Evolutionary conservation across 2,329 filamentous ascomycete species (phyloP).

Genomic region (Neofusicoccum sp.): DNA sequence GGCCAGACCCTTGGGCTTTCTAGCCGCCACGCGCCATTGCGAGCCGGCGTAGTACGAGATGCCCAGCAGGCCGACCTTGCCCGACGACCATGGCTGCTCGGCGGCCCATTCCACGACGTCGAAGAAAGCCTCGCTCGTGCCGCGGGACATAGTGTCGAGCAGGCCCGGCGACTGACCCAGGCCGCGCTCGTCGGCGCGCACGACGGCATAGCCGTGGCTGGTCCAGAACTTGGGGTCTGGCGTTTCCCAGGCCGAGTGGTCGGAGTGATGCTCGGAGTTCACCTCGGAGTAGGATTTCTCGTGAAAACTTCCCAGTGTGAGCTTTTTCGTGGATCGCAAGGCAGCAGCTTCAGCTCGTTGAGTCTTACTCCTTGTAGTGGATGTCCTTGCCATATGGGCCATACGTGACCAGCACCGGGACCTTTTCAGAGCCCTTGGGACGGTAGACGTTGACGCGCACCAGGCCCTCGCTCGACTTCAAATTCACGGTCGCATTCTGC

Average conservation of each 20-base stretch:
- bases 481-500: slow-evolving; percentile 50
- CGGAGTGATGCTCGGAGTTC: slow-evolving; percentile 41
- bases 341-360: background rate
- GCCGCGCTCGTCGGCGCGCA: slow-evolving; percentile 54
- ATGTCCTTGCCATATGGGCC: slow-evolving; percentile 72
- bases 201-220: slow-evolving; percentile 39
- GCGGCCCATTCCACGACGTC: slow-evolving; percentile 57
- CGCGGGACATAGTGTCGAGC: slow-evolving; percentile 57
- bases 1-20: slow-evolving; percentile 53
- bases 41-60: slow-evolving; percentile 58
- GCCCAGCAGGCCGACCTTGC: slow-evolving; percentile 55
- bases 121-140: slow-evolving; percentile 55
- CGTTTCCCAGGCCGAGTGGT: slow-evolving; percentile 51
- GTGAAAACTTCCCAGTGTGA: slow-evolving; percentile 45
- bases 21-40: slow-evolving; percentile 58
- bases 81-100: slow-evolving; percentile 53
- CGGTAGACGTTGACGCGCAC: slow-evolving; percentile 57
- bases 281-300: slow-evolving; percentile 51
- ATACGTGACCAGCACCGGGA: slow-evolving; percentile 69
- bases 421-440: slow-evolving; percentile 46
- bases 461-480: slow-evolving; percentile 46
- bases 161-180: slow-evolving; percentile 56
- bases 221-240: slow-evolving; percentile 46
- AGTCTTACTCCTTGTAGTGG: slow-evolving; percentile 56
- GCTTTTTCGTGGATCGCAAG: background rate